Evolutionary conservation across 106 monocot genomes (phyloP), one percentile per base, ranked within the genome.

Genomic region (Ottelia alismoides): DNA sequence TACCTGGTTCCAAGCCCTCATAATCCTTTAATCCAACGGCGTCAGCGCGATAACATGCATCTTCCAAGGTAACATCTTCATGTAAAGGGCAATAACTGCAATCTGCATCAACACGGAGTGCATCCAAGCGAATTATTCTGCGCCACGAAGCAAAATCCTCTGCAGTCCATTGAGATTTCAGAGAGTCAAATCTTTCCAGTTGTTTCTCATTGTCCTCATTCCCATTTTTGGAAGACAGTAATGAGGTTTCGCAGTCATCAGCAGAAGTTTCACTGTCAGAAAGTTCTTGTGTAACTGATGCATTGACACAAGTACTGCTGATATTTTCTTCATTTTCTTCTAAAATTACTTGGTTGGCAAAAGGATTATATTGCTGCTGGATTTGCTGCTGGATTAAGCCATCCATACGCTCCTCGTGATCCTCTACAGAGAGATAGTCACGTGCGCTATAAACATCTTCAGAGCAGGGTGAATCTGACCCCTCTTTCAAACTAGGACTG

Each of bases 91-190:
- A 68, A 59, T 72, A 80, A 20, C 79, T 55, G 82, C 86, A 92
- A 24, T 92, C 92, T 24, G 79, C 53, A 57, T 72, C 79, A 22
- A 83, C 79, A 23, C 92, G 68, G 3, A 92, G 18, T 7, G 92
- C 86, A 72, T 92, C 92, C 20, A 83, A 35, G 30, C 79, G 86
- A 25, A 92, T 87, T 59, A 92, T 92, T 17, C 87, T 82, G 40
- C 80, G 79, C 92, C 92, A 92, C 52, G 87, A 87, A 0, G 59
- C 44, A 28, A 80, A 92, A 53, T 92, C 82, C 56, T 92, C 92
- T 0, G 72, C 48, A 1, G 79, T 80, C 21, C 69, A 63, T 22
- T 45, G 59, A 40, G 60, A 30, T 60, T 65, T 73, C 23, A 79
- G 16, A 19, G 76, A 79, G 65, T 57, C 19, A 18, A 47, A 49